Evolutionary conservation across 768 basidiomycete genomes (phyloP).

Genomic region (Sporobolomyces pararoseus): DNA sequence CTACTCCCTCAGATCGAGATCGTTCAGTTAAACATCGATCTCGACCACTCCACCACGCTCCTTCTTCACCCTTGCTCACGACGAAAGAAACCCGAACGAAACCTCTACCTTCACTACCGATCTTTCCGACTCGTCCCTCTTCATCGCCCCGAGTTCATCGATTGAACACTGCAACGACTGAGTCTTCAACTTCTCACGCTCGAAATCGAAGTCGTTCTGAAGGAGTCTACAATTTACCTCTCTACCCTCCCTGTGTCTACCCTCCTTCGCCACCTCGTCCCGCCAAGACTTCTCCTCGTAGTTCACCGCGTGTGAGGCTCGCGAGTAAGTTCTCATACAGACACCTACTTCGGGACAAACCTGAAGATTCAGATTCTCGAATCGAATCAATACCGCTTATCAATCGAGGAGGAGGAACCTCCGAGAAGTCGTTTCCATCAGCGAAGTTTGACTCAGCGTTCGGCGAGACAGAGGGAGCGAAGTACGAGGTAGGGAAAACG

Average conservation of each 20-base stretch:
- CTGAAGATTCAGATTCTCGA: not conserved
- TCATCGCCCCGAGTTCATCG: not conserved
- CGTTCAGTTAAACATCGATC: not conserved
- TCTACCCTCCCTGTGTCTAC: conserved; percentile 20
- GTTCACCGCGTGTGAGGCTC: not conserved
- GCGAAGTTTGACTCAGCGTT: too few species aligned
- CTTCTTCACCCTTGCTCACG: not conserved
- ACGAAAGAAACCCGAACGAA: conserved; percentile 2
- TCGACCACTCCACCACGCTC: not conserved
- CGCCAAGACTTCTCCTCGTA: not conserved
- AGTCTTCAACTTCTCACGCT: not conserved
- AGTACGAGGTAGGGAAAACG: conserved; percentile 2
- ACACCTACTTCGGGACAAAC: not conserved
- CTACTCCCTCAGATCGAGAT: conserved; percentile 5
- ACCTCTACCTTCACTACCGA: conserved; percentile 6
- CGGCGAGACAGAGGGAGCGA: not conserved
- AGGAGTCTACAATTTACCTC: conserved; percentile 24
- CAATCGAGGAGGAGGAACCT: not conserved
- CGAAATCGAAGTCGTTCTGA: conserved; percentile 11
- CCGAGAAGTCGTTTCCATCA: too few species aligned
- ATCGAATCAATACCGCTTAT: not conserved
- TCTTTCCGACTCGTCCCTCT: conserved; percentile 7
- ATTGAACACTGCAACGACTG: not conserved
- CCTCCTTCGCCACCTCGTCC: conserved; percentile 15
- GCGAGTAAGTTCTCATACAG: conserved; percentile 13